These are phyloP conservation scores for Protomyces macrosporus DNA, from an alignment of 1,139 yeast species.

Conservation along the genomic window DNA sequence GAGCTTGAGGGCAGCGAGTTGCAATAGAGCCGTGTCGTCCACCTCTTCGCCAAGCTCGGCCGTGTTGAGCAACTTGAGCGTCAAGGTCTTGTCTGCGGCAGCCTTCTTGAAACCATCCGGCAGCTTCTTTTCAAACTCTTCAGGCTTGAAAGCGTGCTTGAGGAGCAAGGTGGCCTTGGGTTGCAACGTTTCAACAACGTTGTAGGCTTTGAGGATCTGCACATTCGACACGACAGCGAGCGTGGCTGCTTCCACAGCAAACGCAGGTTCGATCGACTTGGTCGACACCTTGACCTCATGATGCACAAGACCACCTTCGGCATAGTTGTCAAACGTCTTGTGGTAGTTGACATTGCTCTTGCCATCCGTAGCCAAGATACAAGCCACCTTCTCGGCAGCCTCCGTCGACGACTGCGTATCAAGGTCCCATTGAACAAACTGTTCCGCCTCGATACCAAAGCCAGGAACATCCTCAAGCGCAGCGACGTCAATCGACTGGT, in stretches of 20 bases:
- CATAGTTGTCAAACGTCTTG: conserved; percentile 63
- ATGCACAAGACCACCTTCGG: conserved; percentile 72
- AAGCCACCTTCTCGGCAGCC: conserved; percentile 63
- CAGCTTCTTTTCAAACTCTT: conserved; percentile 46
- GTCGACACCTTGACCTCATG: conserved; percentile 52
- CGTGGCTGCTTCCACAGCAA: conserved; percentile 54
- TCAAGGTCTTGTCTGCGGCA: conserved; percentile 52
- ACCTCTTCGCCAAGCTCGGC: conserved; percentile 40
- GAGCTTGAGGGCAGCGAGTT: conserved; percentile 67
- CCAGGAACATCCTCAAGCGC: conserved; percentile 30
- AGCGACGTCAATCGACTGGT: conserved; percentile 25
- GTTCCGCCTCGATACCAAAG: conserved; percentile 34
- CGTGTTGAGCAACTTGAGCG: conserved; percentile 29
- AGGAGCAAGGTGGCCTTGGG: conserved; percentile 56
- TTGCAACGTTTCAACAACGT: conserved; percentile 57
- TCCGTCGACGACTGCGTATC: conserved; percentile 55
- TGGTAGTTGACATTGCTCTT: conserved; percentile 52
- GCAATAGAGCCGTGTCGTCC: conserved; percentile 68
- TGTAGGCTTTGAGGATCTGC: conserved; percentile 51
- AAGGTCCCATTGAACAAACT: conserved; percentile 61
- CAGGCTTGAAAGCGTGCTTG: conserved; percentile 44
- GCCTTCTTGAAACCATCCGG: conserved; percentile 51
- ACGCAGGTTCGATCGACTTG: conserved; percentile 37
- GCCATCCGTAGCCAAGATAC: conserved; percentile 64
- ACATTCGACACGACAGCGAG: conserved; percentile 59